A percentile compares a stretch with the other conserved stretches of the same genome.
Conservation (phyloP, 148 eudicot species). For the Chenopodium formosanum region DNA sequence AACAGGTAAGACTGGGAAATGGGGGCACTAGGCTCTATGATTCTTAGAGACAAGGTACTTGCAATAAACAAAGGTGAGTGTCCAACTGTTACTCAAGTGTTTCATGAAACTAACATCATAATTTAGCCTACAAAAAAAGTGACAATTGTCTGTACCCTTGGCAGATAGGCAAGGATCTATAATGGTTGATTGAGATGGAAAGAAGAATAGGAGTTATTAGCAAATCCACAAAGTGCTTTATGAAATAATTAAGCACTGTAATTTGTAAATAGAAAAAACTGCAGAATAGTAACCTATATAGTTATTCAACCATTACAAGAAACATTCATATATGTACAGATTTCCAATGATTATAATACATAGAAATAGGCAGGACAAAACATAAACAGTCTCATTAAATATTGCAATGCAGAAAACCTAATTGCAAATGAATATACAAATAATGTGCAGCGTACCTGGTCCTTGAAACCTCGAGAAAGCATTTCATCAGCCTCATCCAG, state of each 20-base stretch:
- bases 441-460: constrained; percentile 41
- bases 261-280: not conserved
- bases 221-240: not conserved
- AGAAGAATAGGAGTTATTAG: not conserved
- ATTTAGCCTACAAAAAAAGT: not conserved
- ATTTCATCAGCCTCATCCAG: constrained; percentile 88
- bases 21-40: not conserved
- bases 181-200: not conserved
- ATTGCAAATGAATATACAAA: not conserved
- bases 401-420: not conserved
- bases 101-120: not conserved
- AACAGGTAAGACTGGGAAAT: not conserved
- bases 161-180: too few relatives aligned
- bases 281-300: not conserved
- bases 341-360: not conserved
- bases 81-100: too few relatives aligned
- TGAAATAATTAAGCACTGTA: not conserved
- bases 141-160: too few relatives aligned
- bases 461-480: constrained; percentile 84
- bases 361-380: not conserved
- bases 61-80: too few relatives aligned
- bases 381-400: not conserved
- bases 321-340: not conserved
- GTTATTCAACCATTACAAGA: not conserved
- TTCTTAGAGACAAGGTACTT: too few relatives aligned